phyloP scores from a whole-genome alignment of 1,284 basidiomycete species.

The Austroboletus rostrupii region DNA sequence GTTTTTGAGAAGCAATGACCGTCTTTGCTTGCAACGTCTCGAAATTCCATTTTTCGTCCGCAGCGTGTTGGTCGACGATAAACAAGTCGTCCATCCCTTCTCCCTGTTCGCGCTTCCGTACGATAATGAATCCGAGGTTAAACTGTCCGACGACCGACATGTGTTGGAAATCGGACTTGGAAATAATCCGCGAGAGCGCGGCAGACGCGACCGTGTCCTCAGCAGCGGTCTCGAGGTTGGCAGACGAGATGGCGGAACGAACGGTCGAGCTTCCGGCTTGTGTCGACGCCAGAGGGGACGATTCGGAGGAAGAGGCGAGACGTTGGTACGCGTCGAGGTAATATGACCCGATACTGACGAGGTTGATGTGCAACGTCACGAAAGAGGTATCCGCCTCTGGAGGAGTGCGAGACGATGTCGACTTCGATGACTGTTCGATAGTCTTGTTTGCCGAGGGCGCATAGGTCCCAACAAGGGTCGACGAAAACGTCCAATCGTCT shows the following conservation, averaged over 20 bases:
- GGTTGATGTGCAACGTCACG: conserved; percentile 44
- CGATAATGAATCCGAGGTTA: conserved; percentile 94
- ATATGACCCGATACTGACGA: conserved; percentile 35
- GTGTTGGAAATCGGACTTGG: conserved; percentile 78
- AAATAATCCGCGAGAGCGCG: conserved; percentile 81
- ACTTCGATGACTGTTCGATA: conserved; percentile 6
- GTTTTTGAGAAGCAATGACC: conserved; percentile 79
- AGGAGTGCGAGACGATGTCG: neutral
- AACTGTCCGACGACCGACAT: conserved; percentile 96
- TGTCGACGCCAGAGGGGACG: neutral
- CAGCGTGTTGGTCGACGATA: conserved; percentile 87
- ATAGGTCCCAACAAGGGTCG: conserved; percentile 26
- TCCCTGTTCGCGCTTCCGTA: conserved; percentile 44
- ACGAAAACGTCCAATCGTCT: conserved; percentile 25
- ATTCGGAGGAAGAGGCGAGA: neutral
- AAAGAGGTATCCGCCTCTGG: conserved; percentile 5
- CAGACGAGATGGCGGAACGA: conserved; percentile 37
- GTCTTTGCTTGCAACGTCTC: conserved; percentile 89
- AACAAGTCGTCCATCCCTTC: conserved; percentile 77
- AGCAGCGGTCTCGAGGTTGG: conserved; percentile 59
- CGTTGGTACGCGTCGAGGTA: conserved; percentile 23
- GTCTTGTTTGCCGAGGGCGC: conserved; percentile 19
- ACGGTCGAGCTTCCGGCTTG: conserved; percentile 20
- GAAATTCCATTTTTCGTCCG: conserved; percentile 98
- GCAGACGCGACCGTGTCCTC: conserved; percentile 61